phyloP scores from a whole-genome alignment of 768 basidiomycete genomes.

The Cubamyces lactineus region DNA sequence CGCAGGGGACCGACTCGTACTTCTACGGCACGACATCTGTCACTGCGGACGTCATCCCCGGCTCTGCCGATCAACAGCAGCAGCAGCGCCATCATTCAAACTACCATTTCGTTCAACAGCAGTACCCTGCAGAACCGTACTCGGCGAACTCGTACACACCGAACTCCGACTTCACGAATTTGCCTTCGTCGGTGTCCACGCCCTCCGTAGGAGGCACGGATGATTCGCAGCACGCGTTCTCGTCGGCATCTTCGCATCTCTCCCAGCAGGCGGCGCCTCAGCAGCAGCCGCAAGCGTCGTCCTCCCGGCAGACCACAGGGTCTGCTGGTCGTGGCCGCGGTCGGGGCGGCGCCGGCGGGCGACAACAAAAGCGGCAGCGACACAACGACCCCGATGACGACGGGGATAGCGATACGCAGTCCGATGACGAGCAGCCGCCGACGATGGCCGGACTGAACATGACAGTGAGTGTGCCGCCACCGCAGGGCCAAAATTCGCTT shows the following conservation, averaged over 20 bases:
- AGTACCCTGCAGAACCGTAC: constrained; percentile 25
- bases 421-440: constrained; percentile 24
- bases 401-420: constrained; percentile 24
- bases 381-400: constrained; percentile 12
- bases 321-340: constrained; percentile 2
- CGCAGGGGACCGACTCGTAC: constrained; percentile 19
- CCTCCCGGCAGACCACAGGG: constrained; percentile 8
- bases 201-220: constrained; percentile 24
- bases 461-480: constrained; percentile 25
- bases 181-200: constrained; percentile 24
- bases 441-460: constrained; percentile 12
- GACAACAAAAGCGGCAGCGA: constrained; percentile 17
- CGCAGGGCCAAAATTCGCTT: constrained; percentile 22
- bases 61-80: constrained; percentile 13
- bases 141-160: constrained; percentile 22
- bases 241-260: constrained; percentile 17
- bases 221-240: constrained; percentile 13
- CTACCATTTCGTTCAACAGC: constrained; percentile 25
- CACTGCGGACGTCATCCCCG: constrained; percentile 7
- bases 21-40: constrained; percentile 16
- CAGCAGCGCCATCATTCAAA: constrained; percentile 18
- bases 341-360: background rate
- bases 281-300: constrained; percentile 15
- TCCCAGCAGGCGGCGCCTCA: constrained; percentile 1
- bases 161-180: constrained; percentile 18